phyloP scores from a whole-genome alignment of 805 yeast species.

The Scheffersomyces amazonensis region DNA sequence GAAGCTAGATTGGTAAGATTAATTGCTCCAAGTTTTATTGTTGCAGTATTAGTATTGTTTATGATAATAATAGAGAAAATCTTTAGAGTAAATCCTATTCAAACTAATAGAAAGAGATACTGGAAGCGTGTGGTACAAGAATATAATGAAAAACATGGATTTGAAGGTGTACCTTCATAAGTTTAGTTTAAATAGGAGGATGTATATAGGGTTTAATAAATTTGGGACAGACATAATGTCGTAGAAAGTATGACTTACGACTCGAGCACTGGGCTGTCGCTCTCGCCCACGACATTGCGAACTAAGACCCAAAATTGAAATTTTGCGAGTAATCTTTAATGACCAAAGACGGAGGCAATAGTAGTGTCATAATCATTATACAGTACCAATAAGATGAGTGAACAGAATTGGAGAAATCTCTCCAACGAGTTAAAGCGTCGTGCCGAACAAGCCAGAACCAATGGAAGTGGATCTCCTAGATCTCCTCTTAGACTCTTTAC shows the following conservation, averaged over 20 bases:
- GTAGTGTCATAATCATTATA: neutral
- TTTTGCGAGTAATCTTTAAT: too few relatives aligned
- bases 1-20: conserved; percentile 56
- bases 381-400: conserved; percentile 26
- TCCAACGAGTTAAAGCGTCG: conserved; percentile 42
- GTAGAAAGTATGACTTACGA: too few relatives aligned
- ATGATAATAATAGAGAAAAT: conserved; percentile 52
- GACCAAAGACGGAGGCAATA: neutral
- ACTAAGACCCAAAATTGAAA: too few relatives aligned
- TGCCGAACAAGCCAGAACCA: conserved; percentile 23
- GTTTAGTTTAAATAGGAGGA: too few relatives aligned
- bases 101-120: conserved; percentile 60
- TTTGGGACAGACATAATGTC: too few relatives aligned
- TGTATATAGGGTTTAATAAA: too few relatives aligned
- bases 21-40: conserved; percentile 64
- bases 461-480: conserved; percentile 24
- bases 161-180: conserved; percentile 85
- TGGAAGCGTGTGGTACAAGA: conserved; percentile 58
- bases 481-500: conserved; percentile 37
- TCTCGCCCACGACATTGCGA: too few relatives aligned
- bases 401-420: conserved; percentile 40
- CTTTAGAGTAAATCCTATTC: conserved; percentile 63
- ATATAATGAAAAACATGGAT: conserved; percentile 58
- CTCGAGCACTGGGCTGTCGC: too few relatives aligned
- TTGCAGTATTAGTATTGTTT: conserved; percentile 50